Base-by-base conservation (phyloP, 2,329 filamentous ascomycete species). In the Xylariaceae sp. region DNA sequence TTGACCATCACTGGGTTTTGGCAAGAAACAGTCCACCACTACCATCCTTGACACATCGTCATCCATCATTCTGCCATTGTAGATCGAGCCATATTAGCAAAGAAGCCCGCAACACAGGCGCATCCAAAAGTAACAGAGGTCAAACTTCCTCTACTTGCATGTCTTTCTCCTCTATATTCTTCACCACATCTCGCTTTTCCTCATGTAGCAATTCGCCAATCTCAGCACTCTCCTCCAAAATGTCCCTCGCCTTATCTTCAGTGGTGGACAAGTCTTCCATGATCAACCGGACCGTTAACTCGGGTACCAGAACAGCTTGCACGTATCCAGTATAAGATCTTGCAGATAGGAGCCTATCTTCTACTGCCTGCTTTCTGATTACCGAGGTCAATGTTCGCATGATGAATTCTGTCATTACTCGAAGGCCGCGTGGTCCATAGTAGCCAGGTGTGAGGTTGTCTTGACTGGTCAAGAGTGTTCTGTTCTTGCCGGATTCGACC, bases 221-320 rank as follows among this genome's bases (percentile, higher is more conserved):
- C 47, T 78, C 74, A 59, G 80, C 81, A 66, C 89, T 90, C 56
- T 88, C 81, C 57, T 78, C 73, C 63, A 93, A 69, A 17, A 92
- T 81, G 22, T 70, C 69, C 57, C 74, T 71, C 16, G 80, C 80
- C 52, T 73, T 68, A 7, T 68, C 66, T 42, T 70, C 68, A 2
- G 60, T 65, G 18, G 79, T 71, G 2, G 57, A 52, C 75, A 83
- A 78, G 55, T 83, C 81, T 60, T 84, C 78, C 69, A 75, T 77
- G 55, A 83, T 80, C 47, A 84, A 69, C 54, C 69, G 72, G 34
- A 79, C 72, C 19, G 78, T 74, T 58, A 83, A 65, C 66, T 96
- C 91, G 0, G 89, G 88, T 19, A 95, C 88, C 55, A 96, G 72
- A 1, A 93, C 89, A 1, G 78, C 76, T 68, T 91, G 87, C 2